Percentiles rank a stretch among this genome's conserved stretches.
Evolutionary conservation across 2,329 filamentous ascomycete species (phyloP).

Genomic region (Calonectria multiphialidica): DNA sequence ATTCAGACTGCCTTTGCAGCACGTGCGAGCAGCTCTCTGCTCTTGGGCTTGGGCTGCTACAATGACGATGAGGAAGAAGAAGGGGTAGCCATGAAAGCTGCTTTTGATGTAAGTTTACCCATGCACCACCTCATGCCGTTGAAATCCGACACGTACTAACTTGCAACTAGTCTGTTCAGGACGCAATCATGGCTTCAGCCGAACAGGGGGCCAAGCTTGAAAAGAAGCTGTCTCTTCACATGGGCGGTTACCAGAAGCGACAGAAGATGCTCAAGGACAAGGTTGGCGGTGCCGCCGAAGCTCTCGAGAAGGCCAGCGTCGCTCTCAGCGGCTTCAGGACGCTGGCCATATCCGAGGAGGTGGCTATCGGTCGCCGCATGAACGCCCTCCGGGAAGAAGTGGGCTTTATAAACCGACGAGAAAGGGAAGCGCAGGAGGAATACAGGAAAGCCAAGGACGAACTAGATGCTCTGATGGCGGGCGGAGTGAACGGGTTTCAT

Average conservation of each 20-base stretch:
- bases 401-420: slow-evolving; percentile 80
- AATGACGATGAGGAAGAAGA: slow-evolving; percentile 80
- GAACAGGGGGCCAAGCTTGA: slow-evolving; percentile 89
- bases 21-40: slow-evolving; percentile 65
- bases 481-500: slow-evolving; percentile 53
- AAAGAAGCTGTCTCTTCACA: slow-evolving; percentile 89
- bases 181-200: slow-evolving; percentile 79
- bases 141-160: slow-evolving; percentile 28
- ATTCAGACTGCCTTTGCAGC: slow-evolving; percentile 67
- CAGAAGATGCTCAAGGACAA: slow-evolving; percentile 85
- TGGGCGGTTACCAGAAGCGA: slow-evolving; percentile 91
- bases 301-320: slow-evolving; percentile 78
- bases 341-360: slow-evolving; percentile 83
- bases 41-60: slow-evolving; percentile 87
- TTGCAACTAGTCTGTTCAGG: slow-evolving; percentile 72
- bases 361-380: slow-evolving; percentile 78
- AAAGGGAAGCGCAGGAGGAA: slow-evolving; percentile 90
- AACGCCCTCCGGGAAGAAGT: slow-evolving; percentile 87
- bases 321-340: slow-evolving; percentile 82
- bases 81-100: slow-evolving; percentile 71
- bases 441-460: slow-evolving; percentile 85
- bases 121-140: background rate
- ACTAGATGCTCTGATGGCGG: slow-evolving; percentile 69
- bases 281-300: slow-evolving; percentile 79
- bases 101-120: slow-evolving; percentile 75